Evolutionary conservation across 148 eudicot genomes (phyloP), one percentile per base, ranked within the genome.

Genomic region (Agrostemma githago): DNA sequence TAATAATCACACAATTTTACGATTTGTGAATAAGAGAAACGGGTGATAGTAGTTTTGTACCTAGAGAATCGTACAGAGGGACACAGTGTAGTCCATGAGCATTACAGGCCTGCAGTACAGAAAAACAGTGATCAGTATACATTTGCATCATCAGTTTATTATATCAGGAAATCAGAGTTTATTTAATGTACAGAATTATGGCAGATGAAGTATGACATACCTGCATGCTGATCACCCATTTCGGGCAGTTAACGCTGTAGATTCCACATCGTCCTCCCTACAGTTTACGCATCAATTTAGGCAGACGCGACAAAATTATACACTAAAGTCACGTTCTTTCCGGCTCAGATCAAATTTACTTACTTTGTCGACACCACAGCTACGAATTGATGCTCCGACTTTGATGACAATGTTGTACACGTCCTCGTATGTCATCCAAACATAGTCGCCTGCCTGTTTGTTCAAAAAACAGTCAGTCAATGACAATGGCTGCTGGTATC

Each of bases 171-270:
- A 5, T 38, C 38, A 38, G 7, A 64, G 44, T 43, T 51, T 51
- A 51, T 43, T 51, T 51, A 51, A 11, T 12, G 3, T 11, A 51
- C 56, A 9, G 14, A 51, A 51, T 10, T 51, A 3, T 12, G 4
- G 34, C 58, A 56, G 67, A 60, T 26, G 5, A 6, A 71, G 69
- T 39, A 57, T 73, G 12, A 76, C 39, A 8, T 86, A 94, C 98
- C 93, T 95, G 91, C 99, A 96, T 96, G 75, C 89, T 89, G 79
- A 96, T 77, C 54, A 92, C 88, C 99, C 99, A 96, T 51, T 87
- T 86, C 2, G 90, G 76, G 78, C 92, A 92, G 81, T 96, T 96
- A 19, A 82, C 89, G 59, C 99, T 89, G 70, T 87, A 90, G 61
- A 96, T 96, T 54, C 97, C 99, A 85, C 99, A 96, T 70, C 86